These are phyloP conservation scores for Fagopyrum esculentum DNA, from an alignment of 148 eudicot genomes.

Conservation along the genomic window DNA sequence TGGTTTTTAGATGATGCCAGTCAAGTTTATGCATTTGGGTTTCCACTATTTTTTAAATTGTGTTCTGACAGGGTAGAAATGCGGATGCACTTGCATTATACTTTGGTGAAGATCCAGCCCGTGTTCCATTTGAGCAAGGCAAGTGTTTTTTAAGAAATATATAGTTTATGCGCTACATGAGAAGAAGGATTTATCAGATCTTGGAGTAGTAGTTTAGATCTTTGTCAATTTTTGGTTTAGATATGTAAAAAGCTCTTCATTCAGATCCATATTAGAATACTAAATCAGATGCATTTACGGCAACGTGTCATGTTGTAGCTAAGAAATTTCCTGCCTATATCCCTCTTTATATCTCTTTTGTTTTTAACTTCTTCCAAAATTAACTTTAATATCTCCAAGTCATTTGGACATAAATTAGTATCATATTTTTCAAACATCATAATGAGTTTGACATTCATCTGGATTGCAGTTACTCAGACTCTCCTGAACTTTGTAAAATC, in stretches of 20 bases:
- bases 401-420: too few relatives aligned
- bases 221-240: background rate
- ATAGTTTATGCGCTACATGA: background rate
- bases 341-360: too few relatives aligned
- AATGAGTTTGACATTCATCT: background rate
- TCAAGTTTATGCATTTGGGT: background rate
- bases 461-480: constrained; percentile 50
- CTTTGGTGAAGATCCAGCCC: constrained; percentile 94
- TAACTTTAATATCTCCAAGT: too few relatives aligned
- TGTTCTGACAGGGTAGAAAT: constrained; percentile 71
- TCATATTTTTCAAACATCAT: background rate
- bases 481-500: constrained; percentile 57
- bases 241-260: too few relatives aligned
- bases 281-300: too few relatives aligned
- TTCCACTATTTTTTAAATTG: constrained; percentile 20
- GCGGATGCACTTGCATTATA: constrained; percentile 85
- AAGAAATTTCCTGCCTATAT: too few relatives aligned
- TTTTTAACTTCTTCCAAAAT: background rate
- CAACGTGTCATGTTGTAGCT: too few relatives aligned
- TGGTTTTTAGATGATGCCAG: background rate
- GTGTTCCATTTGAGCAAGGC: constrained; percentile 97
- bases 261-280: too few relatives aligned
- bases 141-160: background rate
- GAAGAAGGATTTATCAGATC: background rate
- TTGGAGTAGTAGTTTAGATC: too few relatives aligned